Base-by-base conservation (phyloP, 352 stramenopile genomes). In the Phytophthora cryptogea region DNA sequence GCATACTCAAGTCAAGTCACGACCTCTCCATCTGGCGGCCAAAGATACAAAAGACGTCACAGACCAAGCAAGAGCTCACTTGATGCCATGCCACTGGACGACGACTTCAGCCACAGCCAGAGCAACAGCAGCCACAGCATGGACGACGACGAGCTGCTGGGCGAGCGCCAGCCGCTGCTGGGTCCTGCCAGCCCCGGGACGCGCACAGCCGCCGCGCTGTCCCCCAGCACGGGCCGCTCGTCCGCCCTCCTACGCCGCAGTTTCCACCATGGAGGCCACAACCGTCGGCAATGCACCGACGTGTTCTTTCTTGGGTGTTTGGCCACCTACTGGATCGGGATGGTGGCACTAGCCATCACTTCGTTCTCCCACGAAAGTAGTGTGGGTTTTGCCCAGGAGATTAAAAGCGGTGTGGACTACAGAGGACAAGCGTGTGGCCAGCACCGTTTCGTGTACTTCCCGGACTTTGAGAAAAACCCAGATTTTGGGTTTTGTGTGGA, bases 401-500 rank as follows among this genome's bases (percentile, higher is more conserved):
- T 94, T 54, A 85, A 83, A 35, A 84, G 83, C 53, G 78, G 82
- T 20, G 79, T 94, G 36, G 83, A 94, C 59, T 94, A 88, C 57
- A 72, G 83, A 9, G 85, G 85, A 30, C 63, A 78, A 2, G 46
- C 75, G 27, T 94, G 85, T 59, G 79, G 69, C 11, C 5, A n/a
- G 3, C 61, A 58, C 23, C 58, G 63, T 8, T 89, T 85, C 45
- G 79, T 94, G 4, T 94, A 90, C 44, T 94, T 91, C 54, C 85
- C 85, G 4, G 79, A 91, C 37, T 80, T 84, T 39, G 48, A 66
- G 10, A 30, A 16, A 3, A 90, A 92, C 56, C 79, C 85, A 13
- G 85, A 94, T 53, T 94, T 94, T 74, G 85, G 85, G 4, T 62
- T 94, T 30, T 94, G 85, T 60, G 78, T 94, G 27, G 61, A 78